Conservation (phyloP, 495 filamentous ascomycete genomes). For the Haplographium delicatum region DNA sequence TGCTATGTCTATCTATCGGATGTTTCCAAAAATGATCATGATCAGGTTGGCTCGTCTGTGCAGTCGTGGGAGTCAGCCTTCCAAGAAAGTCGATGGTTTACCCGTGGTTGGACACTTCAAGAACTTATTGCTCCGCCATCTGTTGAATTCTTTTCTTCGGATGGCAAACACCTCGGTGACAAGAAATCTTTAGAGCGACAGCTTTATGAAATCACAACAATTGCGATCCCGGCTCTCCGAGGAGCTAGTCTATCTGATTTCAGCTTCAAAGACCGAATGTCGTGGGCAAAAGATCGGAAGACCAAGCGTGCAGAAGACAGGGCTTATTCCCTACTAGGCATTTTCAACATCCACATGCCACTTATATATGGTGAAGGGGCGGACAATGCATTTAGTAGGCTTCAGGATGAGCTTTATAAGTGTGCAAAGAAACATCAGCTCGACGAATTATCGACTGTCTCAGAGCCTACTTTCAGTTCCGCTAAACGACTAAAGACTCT, state of each 20-base stretch:
- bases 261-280: slow-evolving; percentile 26
- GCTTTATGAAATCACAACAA: slow-evolving; percentile 22
- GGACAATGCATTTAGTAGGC: slow-evolving; percentile 10
- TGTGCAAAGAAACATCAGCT: slow-evolving; percentile 8
- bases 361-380: slow-evolving; percentile 30
- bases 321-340: slow-evolving; percentile 31
- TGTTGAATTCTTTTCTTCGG: background rate
- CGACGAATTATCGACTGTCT: slow-evolving; percentile 15
- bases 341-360: slow-evolving; percentile 10
- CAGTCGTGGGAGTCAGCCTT: background rate
- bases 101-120: no score
- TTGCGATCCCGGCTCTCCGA: slow-evolving; percentile 21
- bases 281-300: slow-evolving; percentile 30
- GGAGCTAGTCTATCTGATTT: slow-evolving; percentile 9
- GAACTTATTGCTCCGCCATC: background rate
- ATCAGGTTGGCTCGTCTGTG: background rate
- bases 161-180: slow-evolving; percentile 13
- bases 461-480: slow-evolving; percentile 10
- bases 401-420: slow-evolving; percentile 14
- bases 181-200: slow-evolving; percentile 20
- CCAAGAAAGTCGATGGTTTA: background rate
- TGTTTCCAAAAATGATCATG: background rate
- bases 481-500: slow-evolving; percentile 17
- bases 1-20: slow-evolving; percentile 32
- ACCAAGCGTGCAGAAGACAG: slow-evolving; percentile 33